These are phyloP conservation scores for Homolaphlyctis polyrhiza DNA, from an alignment of 371 early-diverging fungal genomes.

Conservation along the genomic window DNA sequence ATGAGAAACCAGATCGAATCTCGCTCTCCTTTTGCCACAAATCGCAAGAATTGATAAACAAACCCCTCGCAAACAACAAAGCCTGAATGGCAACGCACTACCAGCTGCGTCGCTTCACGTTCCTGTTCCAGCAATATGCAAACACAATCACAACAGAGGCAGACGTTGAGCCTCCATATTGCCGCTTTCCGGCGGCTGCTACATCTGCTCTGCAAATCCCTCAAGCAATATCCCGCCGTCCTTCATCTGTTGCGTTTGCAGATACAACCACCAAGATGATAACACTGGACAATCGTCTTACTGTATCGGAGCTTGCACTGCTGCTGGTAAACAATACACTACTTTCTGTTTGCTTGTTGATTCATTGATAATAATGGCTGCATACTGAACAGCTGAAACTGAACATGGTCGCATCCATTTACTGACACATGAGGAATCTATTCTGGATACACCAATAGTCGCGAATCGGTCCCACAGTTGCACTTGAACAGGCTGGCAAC, in stretches of 20 bases:
- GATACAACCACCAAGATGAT: background rate
- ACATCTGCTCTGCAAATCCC: background rate
- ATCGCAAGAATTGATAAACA: too few relatives aligned
- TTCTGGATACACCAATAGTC: slow-evolving; percentile 5
- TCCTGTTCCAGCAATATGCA: slow-evolving; percentile 25
- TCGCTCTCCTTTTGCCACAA: too few relatives aligned
- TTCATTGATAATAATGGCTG: too few relatives aligned
- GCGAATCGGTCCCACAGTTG: slow-evolving; percentile 25
- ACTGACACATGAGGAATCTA: background rate
- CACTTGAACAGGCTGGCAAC: slow-evolving; percentile 13
- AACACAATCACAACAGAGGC: slow-evolving; percentile 13
- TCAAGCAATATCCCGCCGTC: background rate
- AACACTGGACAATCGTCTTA: slow-evolving; percentile 11
- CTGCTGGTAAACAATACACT: too few relatives aligned
- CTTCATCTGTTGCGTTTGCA: background rate
- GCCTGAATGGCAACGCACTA: slow-evolving; percentile 7
- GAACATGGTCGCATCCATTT: background rate
- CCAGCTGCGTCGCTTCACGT: slow-evolving; percentile 23
- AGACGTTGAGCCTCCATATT: background rate
- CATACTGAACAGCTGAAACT: background rate
- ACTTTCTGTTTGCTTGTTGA: too few relatives aligned
- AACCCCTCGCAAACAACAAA: too few relatives aligned
- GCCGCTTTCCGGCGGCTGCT: background rate
- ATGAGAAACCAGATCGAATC: too few relatives aligned
- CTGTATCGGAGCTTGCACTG: slow-evolving; percentile 11